Evolutionary conservation across 73 alveolate species (phyloP), one percentile per base, ranked within the genome.

Genomic region (Durusdinium trenchii): DNA sequence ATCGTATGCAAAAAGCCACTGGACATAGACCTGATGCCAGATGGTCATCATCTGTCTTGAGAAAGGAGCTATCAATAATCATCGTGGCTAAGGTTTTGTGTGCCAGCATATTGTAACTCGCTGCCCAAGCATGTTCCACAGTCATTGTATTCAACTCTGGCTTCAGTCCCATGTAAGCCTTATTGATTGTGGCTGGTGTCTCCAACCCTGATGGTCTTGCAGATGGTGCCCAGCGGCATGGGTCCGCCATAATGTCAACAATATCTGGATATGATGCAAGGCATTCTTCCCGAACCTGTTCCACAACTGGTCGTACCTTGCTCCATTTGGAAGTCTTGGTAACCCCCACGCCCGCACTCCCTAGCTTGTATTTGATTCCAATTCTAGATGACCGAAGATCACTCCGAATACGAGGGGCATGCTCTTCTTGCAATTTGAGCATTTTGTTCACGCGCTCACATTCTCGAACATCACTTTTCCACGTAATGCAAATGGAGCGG

Each of bases 51-150:
- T 38, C 32, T 14, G 43, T 42, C 62, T 78, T 36, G 45, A 9
- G 61, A 5, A 20, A 4, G 36, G 61, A 23, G 51, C 43, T 30
- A 62, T 62, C 36, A 35, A 62, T 62, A 35, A 4, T 6, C 48
- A 78, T 47, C 4, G 48, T 40, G 35, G 48, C 89, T 40, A 78
- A 78, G 60, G 10, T 45, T 20, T 43, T 78, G 62, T 45, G 89
- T 40, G 32, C 57, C 45, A 38, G 35, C 62, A 78, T 47, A 43
- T 78, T 78, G 89, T 78, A 78, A 26, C 45, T 14, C 16, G 89
- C 89, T 3, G 89, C 89, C 89, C 89, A 78, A 12, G 89, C 89
- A 47, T 78, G 89, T 20, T 38, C 64, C 36, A 43, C 62, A 12
- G 89, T 38, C 42, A 47, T n/a, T n/a, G 61, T 38, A 42, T 78